Evolutionary conservation across 2,329 filamentous ascomycete species (phyloP).

Genomic region (Corinectria fuckeliana): DNA sequence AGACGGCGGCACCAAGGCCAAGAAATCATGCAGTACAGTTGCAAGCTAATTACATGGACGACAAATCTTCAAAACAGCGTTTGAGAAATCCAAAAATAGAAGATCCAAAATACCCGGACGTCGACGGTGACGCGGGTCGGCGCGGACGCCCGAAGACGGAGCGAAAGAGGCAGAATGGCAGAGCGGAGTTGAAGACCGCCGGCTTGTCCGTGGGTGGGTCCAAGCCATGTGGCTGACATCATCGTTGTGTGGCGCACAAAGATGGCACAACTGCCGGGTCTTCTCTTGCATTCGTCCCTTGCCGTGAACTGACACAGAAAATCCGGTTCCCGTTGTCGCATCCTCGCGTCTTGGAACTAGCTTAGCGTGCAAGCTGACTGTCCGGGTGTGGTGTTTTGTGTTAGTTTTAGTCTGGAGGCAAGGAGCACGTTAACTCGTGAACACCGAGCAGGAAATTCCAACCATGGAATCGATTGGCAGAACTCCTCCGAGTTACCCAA

Average conservation of each 20-base stretch:
- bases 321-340: conserved; percentile 1
- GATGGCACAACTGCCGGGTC: conserved; percentile 14
- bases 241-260: conserved; percentile 19
- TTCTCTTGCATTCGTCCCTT: conserved; percentile 5
- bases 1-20: too few species aligned
- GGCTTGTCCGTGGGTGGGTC: background rate
- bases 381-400: background rate
- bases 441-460: too few species aligned
- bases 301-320: conserved; percentile 6
- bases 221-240: conserved; percentile 15
- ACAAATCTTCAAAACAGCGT: background rate
- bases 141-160: conserved; percentile 25
- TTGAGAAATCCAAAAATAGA: conserved; percentile 13
- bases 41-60: too few species aligned
- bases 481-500: too few species aligned
- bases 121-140: conserved; percentile 20
- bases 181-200: background rate
- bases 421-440: too few species aligned
- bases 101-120: background rate
- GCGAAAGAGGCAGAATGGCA: conserved; percentile 5
- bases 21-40: background rate
- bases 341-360: background rate
- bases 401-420: too few species aligned
- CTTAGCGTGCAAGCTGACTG: background rate
- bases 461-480: too few species aligned